Base-by-base conservation (phyloP, 139 green algal genomes). In the Volvox reticuliferus region DNA sequence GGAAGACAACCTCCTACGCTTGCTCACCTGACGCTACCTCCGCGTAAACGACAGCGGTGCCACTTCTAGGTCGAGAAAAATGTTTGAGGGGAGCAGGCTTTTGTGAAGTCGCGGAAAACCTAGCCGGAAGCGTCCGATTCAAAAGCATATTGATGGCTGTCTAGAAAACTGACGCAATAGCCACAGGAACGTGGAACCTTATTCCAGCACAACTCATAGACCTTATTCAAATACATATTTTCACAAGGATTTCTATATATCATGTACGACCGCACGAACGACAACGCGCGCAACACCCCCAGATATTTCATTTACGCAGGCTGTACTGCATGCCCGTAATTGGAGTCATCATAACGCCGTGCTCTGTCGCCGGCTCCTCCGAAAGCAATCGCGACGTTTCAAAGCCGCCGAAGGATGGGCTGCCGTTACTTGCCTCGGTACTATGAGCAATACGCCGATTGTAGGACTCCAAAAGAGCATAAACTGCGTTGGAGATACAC, bases 351-450 rank as follows among this genome's bases (percentile, higher is more conserved):
- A 61, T 55, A 21, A 81, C 33, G 32, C 32, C 75, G 24, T 55
- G n/a, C 75, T 84, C 78, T 36, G 37, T 32, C 21, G 14, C 1
- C 22, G 77, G 71, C 1, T 91, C 87, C 0, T 65, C 55, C 16
- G 87, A 69, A 22, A 91, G 87, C 76, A 91, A 75, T 26, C 87
- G 61, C 24, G 87, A 85, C 0, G 68, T 78, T 63, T 91, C 87
- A 28, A 65, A 79, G 20, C 76, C 61, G 75, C 76, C 76, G 76
- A 44, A 32, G 1, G 50, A n/a, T 62, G 26, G 33, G 32, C 28
- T 32, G 37, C 30, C 73, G 73, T 14, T 36, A 13, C 18, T 19
- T 30, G 44, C 71, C 71, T 33, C 20, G 20, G 3, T 16, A 16
- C 21, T 37, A 37, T 35, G 75, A 0, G 1, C 0, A 26, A 69